Evolutionary conservation across 768 basidiomycete species (phyloP).

Genomic region (Leucocoprinus sp.): DNA sequence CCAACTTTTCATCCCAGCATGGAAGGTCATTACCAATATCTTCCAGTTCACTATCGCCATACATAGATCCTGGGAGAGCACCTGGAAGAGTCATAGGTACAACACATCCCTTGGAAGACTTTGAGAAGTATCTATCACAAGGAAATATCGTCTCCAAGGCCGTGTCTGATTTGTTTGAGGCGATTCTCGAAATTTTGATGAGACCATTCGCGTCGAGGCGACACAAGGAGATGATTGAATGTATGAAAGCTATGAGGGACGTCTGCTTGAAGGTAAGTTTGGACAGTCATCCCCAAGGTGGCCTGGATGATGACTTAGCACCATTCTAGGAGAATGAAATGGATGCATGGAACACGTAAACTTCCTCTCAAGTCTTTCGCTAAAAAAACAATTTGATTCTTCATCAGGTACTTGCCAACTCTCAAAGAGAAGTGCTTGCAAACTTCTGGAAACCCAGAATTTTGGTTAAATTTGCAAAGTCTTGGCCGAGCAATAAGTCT

Average conservation of each 20-base stretch:
- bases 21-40: conserved; percentile 41
- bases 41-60: conserved; percentile 37
- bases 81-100: conserved; percentile 72
- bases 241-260: conserved; percentile 59
- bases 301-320: too few relatives aligned
- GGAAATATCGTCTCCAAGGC: conserved; percentile 84
- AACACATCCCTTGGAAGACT: conserved; percentile 69
- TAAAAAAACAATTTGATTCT: not conserved
- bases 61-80: conserved; percentile 43
- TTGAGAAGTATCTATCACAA: conserved; percentile 55
- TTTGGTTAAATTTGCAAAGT: conserved; percentile 54
- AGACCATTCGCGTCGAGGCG: conserved; percentile 66
- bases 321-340: conserved; percentile 75
- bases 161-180: conserved; percentile 66
- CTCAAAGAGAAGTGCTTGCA: conserved; percentile 48
- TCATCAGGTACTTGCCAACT: conserved; percentile 59
- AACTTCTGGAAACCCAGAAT: conserved; percentile 53
- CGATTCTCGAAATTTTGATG: conserved; percentile 63
- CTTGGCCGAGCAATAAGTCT: conserved; percentile 48
- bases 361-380: conserved; percentile 11
- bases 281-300: too few relatives aligned
- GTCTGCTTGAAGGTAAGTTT: conserved; percentile 51
- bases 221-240: conserved; percentile 62
- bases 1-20: conserved; percentile 13
- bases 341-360: conserved; percentile 71